Evolutionary conservation across 345 rosid genomes (phyloP), one percentile per base, ranked within the genome.

Genomic region (Punica granatum): DNA sequence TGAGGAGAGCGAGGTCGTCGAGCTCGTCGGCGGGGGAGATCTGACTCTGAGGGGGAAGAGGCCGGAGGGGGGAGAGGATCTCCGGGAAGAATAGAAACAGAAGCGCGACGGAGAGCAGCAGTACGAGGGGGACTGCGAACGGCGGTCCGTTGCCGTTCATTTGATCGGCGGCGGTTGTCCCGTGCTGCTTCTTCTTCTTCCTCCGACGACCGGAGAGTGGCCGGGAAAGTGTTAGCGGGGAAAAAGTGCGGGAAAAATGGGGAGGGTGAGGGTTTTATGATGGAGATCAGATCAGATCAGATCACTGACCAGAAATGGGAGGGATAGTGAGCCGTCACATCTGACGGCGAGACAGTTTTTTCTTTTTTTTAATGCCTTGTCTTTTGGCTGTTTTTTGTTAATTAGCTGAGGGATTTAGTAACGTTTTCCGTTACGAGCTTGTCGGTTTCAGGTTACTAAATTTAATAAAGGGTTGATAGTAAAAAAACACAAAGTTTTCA

Each of bases 1-100:
- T 73, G 78, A 94, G 85, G 75, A 91, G 84, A 44, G 75, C 39
- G 63, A 83, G 90, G 77, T 94, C 97, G 60, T 84, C 87, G 66
- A 71, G 74, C 66, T 94, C 97, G 79, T 94, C 97, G 62, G 86
- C 72, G 71, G 77, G 63, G 44, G 97, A 80, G 76, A 90, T 87
- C 39, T n/a, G 41, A 37, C 5, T 37, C 41, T 88, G 90, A 12
- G 82, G 69, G 79, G 84, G 82, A 60, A 80, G 58, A 59, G 83
- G 68, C 11, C 84, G 84, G 59, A 81, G 74, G 30, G 85, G 72
- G 46, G 79, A 75, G 74, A 88, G 77, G 42, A 86, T 59, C 74
- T 82, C 75, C n/a, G 87, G 63, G 63, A 78, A 77, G 53, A 80
- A 84, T 44, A 81, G 76, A 14, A 90, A 78, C 73, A 81, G 81